A percentile compares a stretch with the other conserved stretches of the same genome.
These are phyloP conservation scores for Papiliotrema laurentii DNA, from an alignment of 1,284 basidiomycete species.

Conservation along the genomic window DNA sequence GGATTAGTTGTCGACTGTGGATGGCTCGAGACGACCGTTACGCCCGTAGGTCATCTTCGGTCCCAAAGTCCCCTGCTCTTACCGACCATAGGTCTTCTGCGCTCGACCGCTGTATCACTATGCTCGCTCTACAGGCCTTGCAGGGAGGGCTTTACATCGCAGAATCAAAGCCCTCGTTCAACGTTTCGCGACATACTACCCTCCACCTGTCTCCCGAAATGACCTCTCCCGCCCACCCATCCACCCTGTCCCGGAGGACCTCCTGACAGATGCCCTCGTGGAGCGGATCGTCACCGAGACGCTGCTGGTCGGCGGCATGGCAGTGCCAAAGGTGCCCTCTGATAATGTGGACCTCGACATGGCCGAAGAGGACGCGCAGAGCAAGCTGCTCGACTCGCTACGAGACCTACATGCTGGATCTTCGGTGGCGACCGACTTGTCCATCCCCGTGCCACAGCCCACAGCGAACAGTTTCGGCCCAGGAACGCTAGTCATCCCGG, in stretches of 20 bases:
- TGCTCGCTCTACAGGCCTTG: constrained; percentile 73
- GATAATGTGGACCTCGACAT: constrained; percentile 3
- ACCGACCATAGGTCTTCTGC: constrained; percentile 67
- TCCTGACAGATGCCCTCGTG: constrained; percentile 28
- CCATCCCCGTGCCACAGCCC: constrained; percentile 10
- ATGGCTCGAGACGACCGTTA: constrained; percentile 77
- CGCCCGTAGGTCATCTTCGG: constrained; percentile 62
- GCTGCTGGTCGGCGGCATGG: constrained; percentile 32
- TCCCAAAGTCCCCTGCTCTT: background rate
- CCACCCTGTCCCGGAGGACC: constrained; percentile 13
- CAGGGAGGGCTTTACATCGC: constrained; percentile 66
- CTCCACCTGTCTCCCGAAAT: constrained; percentile 66
- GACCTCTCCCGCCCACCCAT: constrained; percentile 7
- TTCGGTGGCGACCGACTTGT: constrained; percentile 18
- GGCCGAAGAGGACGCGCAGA: background rate
- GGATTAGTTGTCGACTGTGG: constrained; percentile 91
- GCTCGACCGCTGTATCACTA: constrained; percentile 78
- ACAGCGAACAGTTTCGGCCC: constrained; percentile 11
- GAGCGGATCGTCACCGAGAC: constrained; percentile 39
- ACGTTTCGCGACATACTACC: constrained; percentile 72
- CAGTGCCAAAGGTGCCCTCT: constrained; percentile 1
- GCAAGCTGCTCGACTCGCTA: constrained; percentile 14
- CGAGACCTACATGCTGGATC: constrained; percentile 14
- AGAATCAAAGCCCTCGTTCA: constrained; percentile 74
- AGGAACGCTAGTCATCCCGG: constrained; percentile 78